Percentiles rank a stretch among this genome's conserved stretches.
These are phyloP conservation scores for Mycena olivaceomarginata DNA, from an alignment of 768 basidiomycete genomes.

Conservation along the genomic window DNA sequence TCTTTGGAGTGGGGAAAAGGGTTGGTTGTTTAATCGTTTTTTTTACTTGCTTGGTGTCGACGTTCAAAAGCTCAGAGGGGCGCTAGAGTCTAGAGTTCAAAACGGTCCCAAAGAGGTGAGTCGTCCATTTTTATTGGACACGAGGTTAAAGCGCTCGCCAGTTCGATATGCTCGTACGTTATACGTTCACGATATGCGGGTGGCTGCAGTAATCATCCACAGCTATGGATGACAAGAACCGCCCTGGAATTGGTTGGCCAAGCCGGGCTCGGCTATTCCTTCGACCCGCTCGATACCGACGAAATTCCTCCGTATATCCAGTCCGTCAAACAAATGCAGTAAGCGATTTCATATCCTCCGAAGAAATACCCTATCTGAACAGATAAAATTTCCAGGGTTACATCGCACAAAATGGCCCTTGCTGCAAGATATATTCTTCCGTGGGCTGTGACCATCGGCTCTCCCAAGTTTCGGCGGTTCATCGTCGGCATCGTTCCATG, in stretches of 20 bases:
- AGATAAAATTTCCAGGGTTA: neutral
- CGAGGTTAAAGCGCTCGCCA: constrained; percentile 22
- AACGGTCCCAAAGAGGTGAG: constrained; percentile 57
- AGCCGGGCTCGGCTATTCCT: constrained; percentile 66
- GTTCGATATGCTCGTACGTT: constrained; percentile 52
- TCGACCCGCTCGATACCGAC: constrained; percentile 60
- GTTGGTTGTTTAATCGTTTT: neutral
- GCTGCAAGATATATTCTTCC: constrained; percentile 51
- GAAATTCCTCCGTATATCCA: constrained; percentile 53
- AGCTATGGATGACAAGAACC: constrained; percentile 60
- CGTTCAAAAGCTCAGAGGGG: constrained; percentile 50
- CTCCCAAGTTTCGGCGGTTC: constrained; percentile 24
- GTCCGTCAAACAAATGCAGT: constrained; percentile 57
- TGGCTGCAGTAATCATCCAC: neutral
- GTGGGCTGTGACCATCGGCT: constrained; percentile 52
- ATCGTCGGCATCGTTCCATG: constrained; percentile 55
- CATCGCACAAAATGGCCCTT: constrained; percentile 22
- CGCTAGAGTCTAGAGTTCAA: constrained; percentile 47
- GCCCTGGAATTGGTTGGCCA: constrained; percentile 71
- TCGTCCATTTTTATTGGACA: neutral
- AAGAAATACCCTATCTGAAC: constrained; percentile 4
- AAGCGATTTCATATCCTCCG: constrained; percentile 27
- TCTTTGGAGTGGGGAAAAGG: constrained; percentile 21
- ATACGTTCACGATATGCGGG: neutral
- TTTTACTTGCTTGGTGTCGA: neutral